These are phyloP conservation scores for Oxytropis ochrocephala DNA, from an alignment of 306 rosid genomes.

Conservation along the genomic window DNA sequence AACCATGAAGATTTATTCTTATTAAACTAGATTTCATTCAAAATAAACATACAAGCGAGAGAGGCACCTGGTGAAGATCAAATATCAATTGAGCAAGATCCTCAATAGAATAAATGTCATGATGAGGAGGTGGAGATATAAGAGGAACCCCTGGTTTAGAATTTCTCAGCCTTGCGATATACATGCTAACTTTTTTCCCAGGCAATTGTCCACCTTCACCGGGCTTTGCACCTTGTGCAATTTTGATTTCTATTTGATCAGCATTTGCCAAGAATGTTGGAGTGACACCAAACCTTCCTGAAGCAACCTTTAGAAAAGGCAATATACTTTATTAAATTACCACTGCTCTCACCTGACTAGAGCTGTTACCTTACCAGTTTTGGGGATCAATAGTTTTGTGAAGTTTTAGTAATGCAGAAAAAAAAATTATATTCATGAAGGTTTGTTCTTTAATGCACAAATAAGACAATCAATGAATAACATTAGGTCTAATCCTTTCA, in stretches of 20 bases:
- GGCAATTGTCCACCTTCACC: slow-evolving; percentile 99
- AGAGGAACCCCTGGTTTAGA: slow-evolving; percentile 99
- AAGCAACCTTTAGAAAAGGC: slow-evolving; percentile 74
- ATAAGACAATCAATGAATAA: background rate
- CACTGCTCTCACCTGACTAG: slow-evolving; percentile 1
- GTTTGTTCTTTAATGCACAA: background rate
- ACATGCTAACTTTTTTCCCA: slow-evolving; percentile 98
- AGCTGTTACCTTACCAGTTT: background rate
- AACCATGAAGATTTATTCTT: slow-evolving; percentile 14
- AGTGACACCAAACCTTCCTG: slow-evolving; percentile 99
- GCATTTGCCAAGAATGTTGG: slow-evolving; percentile 98
- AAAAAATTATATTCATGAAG: background rate
- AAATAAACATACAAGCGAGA: slow-evolving; percentile 16
- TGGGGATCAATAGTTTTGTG: background rate
- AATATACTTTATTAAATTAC: slow-evolving; percentile 22
- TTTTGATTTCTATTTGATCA: slow-evolving; percentile 91
- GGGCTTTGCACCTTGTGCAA: slow-evolving; percentile 99
- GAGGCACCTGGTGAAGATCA: slow-evolving; percentile 96
- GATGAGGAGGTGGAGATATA: slow-evolving; percentile 99
- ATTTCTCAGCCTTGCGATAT: slow-evolving; percentile 94
- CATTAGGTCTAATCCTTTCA: background rate
- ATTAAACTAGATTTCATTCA: slow-evolving; percentile 14
- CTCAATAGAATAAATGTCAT: slow-evolving; percentile 96
- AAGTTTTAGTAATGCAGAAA: background rate
- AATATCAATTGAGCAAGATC: slow-evolving; percentile 97